Conservation (phyloP, 164 flowering plant species). For the Vitis cinerea region DNA sequence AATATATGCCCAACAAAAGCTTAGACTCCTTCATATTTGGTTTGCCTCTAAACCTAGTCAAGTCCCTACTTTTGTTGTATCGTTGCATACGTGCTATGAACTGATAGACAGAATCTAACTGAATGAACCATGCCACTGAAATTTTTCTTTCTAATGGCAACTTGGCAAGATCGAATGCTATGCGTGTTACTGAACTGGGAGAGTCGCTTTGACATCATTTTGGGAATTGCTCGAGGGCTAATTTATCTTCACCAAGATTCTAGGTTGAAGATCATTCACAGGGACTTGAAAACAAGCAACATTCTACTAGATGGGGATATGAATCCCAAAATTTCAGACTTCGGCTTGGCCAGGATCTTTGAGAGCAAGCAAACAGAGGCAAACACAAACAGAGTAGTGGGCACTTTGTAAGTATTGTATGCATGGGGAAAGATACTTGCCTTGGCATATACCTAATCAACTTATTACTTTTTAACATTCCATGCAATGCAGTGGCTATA, state of each 20-base stretch:
- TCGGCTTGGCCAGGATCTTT: slow-evolving; percentile 37
- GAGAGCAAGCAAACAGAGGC: slow-evolving; percentile 33
- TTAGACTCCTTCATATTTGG: too few relatives aligned
- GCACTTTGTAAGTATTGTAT: slow-evolving; percentile 32
- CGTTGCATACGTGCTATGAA: too few relatives aligned
- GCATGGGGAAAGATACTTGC: too few relatives aligned
- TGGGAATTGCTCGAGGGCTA: slow-evolving; percentile 40
- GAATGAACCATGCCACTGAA: not conserved
- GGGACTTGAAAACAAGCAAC: slow-evolving; percentile 33
- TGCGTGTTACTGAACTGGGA: slow-evolving; percentile 24
- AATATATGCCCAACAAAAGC: too few relatives aligned
- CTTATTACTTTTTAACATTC: not conserved
- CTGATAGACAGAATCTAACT: not conserved
- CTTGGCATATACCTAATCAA: too few relatives aligned
- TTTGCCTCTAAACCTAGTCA: slow-evolving; percentile 1
- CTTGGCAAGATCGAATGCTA: slow-evolving; percentile 19
- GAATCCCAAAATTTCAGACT: slow-evolving; percentile 41
- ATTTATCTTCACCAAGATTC: slow-evolving; percentile 39
- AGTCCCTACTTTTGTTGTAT: too few relatives aligned
- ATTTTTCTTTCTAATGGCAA: not conserved
- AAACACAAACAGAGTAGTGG: slow-evolving; percentile 31
- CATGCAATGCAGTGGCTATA: slow-evolving; percentile 26
- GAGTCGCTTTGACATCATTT: slow-evolving; percentile 26
- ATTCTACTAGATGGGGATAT: slow-evolving; percentile 31
- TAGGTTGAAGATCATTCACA: slow-evolving; percentile 32